Base-by-base conservation (phyloP, 2,329 filamentous ascomycete species). In the Pseudofabraea citricarpa region DNA sequence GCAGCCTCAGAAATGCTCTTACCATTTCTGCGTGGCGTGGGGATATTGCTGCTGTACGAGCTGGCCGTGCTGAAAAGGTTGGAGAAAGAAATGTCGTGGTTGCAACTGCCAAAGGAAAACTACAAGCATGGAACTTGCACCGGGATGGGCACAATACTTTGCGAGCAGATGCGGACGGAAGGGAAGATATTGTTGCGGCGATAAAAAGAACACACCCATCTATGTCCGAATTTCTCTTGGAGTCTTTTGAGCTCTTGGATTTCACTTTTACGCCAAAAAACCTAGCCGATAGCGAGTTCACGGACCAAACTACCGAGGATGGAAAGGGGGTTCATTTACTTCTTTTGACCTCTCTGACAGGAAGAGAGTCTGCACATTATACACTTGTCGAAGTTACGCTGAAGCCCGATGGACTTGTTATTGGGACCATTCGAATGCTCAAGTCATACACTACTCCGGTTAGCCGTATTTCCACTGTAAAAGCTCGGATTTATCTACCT, bases 71-170 rank as follows among this genome's bases (percentile, higher is more conserved):
- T 8, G 73, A 75, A 27, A 79, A 82, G 45, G 81, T 89, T 50
- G 90, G 90, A 19, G 90, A 96, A 64, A 83, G 90, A 59, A 88
- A 90, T 54, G 75, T 95, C 24, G 77, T 95, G 36, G 81, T 90
- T 27, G 81, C 84, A 12, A 93, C 90, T 2, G 76, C 81, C 42
- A 84, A 84, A 55, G 91, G 87, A 21, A 77, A 83, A 45, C 68
- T 98, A 20, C 85, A 94, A 55, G 76, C 84, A 6, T 98, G 93
- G 93, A 87, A 85, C 58, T 75, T 96, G 33, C 89, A 91, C 57
- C 88, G 91, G 63, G 87, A 87, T 48, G 90, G 90, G 24, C 87
- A 90, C 53, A 83, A 90, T 58, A 81, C 86, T 33, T 74, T 88
- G 37, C 77, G 85, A 36, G 76, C 77, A 20, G 87, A 91, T 48